Base-by-base conservation (phyloP, 768 basidiomycete species). In the Lactifluus hygrophoroides region DNA sequence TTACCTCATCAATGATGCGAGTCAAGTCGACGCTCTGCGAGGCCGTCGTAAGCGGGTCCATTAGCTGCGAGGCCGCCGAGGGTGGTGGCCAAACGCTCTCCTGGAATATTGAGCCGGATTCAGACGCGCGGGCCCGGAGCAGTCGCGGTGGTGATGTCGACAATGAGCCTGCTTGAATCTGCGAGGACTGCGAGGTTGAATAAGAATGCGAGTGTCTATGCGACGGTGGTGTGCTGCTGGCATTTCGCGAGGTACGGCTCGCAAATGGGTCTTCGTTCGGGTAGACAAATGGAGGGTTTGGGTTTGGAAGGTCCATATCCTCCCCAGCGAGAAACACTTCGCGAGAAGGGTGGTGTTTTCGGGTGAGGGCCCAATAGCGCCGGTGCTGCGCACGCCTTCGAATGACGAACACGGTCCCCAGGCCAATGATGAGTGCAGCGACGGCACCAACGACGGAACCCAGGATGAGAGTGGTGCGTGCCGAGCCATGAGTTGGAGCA, bases 31-130 rank as follows among this genome's bases (percentile, higher is more conserved):
- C 54, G 27, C 44, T 48, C 34, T 53, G 51, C 0, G 60, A 48
- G 28, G 56, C 30, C 5, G 34, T 27, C 2, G 54, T 52, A 43
- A 64, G 51, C 34, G 64, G 60, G 46, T 62, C 63, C 2, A 56
- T 44, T 8, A 64, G 47, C 13, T 45, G 55, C 21, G 54, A 56
- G 0, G 34, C 51, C 4, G 43, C 38, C 3, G 53, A 23, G 1
- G 64, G 64, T 0, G 64, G 64, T 3, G 64, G 64, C 61, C 61
- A 64, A 1, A 64, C 61, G 28, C 50, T 44, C 46, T 64, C 64
- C 2, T 62, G 56, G 51, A 64, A 64, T 49, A 64, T 62, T 9
- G 57, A 58, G 11, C 64, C 64, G 3, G 57, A 55, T 17, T 56
- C 64, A 16, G 61, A 58, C 8, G 57, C 62, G 16, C 54, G 62